These are phyloP conservation scores for Macrocystidia cucumis DNA, from an alignment of 1,284 basidiomycete genomes.

Conservation along the genomic window DNA sequence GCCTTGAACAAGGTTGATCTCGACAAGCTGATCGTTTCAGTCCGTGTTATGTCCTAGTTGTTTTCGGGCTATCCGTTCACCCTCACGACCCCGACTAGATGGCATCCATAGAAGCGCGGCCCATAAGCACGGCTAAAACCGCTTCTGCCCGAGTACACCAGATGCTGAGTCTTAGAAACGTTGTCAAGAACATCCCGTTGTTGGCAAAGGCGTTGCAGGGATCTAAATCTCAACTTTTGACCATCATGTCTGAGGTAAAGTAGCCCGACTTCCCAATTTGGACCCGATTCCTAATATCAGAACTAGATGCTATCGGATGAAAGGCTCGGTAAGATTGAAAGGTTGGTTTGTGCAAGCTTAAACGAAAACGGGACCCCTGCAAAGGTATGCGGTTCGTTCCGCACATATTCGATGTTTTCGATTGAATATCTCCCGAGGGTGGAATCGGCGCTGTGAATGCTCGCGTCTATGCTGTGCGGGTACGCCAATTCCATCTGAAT, in stretches of 20 bases:
- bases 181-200: constrained; percentile 58
- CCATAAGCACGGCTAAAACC: constrained; percentile 44
- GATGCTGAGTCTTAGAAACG: constrained; percentile 67
- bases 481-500: constrained; percentile 13
- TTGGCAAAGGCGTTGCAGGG: constrained; percentile 55
- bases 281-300: background rate
- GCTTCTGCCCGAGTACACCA: constrained; percentile 68
- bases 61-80: background rate
- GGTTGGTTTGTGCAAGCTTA: constrained; percentile 50
- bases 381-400: constrained; percentile 37
- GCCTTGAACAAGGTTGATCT: constrained; percentile 75
- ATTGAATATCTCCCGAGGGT: constrained; percentile 31
- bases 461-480: constrained; percentile 81
- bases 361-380: constrained; percentile 61
- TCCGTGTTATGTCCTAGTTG: constrained; percentile 22
- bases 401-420: background rate
- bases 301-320: constrained; percentile 66
- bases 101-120: constrained; percentile 49
- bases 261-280: background rate
- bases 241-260: constrained; percentile 52
- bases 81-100: constrained; percentile 34
- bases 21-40: constrained; percentile 79
- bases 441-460: constrained; percentile 65
- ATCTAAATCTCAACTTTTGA: constrained; percentile 51
- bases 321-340: constrained; percentile 55